These are phyloP conservation scores for Phytophthora multivora DNA, from an alignment of 352 stramenopile species.

Conservation along the genomic window DNA sequence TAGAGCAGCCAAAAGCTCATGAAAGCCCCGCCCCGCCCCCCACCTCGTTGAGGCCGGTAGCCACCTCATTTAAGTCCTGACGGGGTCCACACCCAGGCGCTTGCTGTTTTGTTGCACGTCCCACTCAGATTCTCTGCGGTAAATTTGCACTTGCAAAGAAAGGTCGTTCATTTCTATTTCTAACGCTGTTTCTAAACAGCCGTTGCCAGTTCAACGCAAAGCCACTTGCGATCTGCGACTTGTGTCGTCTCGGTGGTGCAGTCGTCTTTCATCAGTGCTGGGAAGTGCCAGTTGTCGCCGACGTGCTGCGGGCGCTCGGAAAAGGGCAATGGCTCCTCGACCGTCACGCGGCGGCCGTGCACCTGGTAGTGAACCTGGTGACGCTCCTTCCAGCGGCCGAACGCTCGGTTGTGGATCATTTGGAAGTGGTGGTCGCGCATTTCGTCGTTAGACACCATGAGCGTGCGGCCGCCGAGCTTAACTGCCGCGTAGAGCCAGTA, in stretches of 20 bases:
- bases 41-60: neutral
- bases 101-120: neutral
- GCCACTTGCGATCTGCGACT: slow-evolving; percentile 42
- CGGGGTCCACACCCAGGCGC: neutral
- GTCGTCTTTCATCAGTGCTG: slow-evolving; percentile 10
- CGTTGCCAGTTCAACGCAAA: slow-evolving; percentile 44
- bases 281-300: slow-evolving; percentile 75
- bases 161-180: slow-evolving; percentile 10
- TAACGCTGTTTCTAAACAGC: slow-evolving; percentile 15
- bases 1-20: neutral
- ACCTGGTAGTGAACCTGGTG: slow-evolving; percentile 95
- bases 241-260: slow-evolving; percentile 13
- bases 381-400: slow-evolving; percentile 97
- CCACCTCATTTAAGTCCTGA: slow-evolving; percentile 7
- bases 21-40: too few species aligned
- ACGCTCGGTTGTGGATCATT: slow-evolving; percentile 96
- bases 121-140: neutral
- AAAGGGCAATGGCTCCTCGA: slow-evolving; percentile 64
- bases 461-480: slow-evolving; percentile 70
- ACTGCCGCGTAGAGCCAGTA: slow-evolving; percentile 98
- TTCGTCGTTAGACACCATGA: slow-evolving; percentile 98
- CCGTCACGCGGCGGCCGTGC: slow-evolving; percentile 42
- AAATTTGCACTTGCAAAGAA: neutral
- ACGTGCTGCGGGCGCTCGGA: slow-evolving; percentile 66
- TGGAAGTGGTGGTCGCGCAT: slow-evolving; percentile 99